These are phyloP conservation scores for Coelastrella sp. DNA, from an alignment of 139 green algal species.

Conservation along the genomic window DNA sequence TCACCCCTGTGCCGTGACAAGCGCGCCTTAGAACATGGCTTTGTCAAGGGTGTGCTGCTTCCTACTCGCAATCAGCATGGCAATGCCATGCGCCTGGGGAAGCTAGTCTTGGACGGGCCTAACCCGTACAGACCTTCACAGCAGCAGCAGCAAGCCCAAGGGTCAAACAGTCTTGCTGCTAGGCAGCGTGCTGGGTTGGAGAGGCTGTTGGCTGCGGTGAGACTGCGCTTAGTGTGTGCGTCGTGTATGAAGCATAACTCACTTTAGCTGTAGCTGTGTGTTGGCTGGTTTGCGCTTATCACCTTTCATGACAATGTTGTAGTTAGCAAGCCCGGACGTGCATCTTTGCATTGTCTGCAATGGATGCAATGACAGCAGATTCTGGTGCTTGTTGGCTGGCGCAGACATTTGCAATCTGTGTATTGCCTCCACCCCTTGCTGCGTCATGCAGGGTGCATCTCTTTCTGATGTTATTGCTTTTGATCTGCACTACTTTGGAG, in stretches of 20 bases:
- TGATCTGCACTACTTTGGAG: slow-evolving; percentile 22
- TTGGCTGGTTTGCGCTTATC: no score
- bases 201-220: neutral
- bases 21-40: neutral
- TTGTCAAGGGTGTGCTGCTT: slow-evolving; percentile 19
- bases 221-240: no score
- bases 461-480: neutral
- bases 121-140: neutral
- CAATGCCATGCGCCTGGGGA: neutral
- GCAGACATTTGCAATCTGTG: no score
- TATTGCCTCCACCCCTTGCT: neutral
- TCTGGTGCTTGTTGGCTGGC: no score
- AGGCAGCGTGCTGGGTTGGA: slow-evolving; percentile 11
- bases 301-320: no score
- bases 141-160: neutral
- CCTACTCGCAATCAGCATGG: neutral
- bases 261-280: no score
- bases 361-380: no score
- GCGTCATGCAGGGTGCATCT: neutral
- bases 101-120: neutral
- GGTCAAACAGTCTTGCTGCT: neutral
- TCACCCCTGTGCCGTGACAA: neutral
- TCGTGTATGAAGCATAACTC: no score
- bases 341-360: no score
- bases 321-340: no score